phyloP scores from a whole-genome alignment of 345 rosid genomes.

The Eutrema japonicum region DNA sequence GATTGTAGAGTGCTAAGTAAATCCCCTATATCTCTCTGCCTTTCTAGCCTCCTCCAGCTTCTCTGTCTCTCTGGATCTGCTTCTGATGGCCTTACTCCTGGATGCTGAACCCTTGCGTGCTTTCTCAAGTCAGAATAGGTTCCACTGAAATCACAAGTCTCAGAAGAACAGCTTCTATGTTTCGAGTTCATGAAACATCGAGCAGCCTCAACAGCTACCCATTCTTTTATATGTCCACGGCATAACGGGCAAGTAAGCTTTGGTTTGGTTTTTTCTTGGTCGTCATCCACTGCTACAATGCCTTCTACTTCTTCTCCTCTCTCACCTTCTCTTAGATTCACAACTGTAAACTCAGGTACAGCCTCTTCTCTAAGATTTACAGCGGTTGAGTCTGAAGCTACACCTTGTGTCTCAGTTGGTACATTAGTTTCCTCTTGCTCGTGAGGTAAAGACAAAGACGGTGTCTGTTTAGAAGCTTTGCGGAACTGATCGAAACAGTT shows the following conservation, averaged over 20 bases:
- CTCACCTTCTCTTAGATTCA: constrained; percentile 16
- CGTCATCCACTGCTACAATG: constrained; percentile 46
- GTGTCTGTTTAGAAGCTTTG: constrained; percentile 61
- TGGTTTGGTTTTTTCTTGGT: constrained; percentile 45
- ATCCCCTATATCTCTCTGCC: constrained; percentile 95
- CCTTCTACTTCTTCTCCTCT: constrained; percentile 1
- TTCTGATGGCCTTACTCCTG: constrained; percentile 82
- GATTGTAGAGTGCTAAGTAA: constrained; percentile 88
- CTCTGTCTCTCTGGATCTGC: constrained; percentile 92
- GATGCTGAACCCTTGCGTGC: constrained; percentile 89
- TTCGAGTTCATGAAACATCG: constrained; percentile 85
- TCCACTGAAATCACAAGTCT: constrained; percentile 77
- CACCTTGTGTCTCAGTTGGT: constrained; percentile 24
- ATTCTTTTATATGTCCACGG: constrained; percentile 82
- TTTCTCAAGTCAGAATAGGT: constrained; percentile 83
- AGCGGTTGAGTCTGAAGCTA: constrained; percentile 42
- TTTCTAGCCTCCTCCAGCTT: constrained; percentile 94
- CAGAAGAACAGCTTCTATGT: constrained; percentile 83
- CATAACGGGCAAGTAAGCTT: constrained; percentile 86
- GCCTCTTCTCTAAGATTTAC: constrained; percentile 44
- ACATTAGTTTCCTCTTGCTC: constrained; percentile 48
- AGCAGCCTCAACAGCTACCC: constrained; percentile 75
- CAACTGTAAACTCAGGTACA: constrained; percentile 28
- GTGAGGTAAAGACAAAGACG: constrained; percentile 33
- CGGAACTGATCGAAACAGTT: constrained; percentile 93